A percentile compares a stretch with the other conserved stretches of the same genome.
Conservation (phyloP, 495 filamentous ascomycete species). For the Neurospora tetrasperma region DNA sequence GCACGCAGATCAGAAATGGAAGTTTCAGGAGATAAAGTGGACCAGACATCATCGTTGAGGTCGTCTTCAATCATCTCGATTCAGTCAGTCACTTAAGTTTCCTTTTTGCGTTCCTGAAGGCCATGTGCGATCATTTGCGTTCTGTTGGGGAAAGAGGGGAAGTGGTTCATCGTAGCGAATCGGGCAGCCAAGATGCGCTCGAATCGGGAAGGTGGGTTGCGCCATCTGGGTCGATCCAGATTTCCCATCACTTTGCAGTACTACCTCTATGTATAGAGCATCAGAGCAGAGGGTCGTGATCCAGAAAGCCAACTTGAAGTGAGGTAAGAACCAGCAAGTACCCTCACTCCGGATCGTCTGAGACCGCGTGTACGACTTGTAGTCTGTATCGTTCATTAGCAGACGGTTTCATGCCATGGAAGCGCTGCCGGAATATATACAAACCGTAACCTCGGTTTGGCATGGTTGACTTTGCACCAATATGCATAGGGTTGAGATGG, state of each 20-base stretch:
- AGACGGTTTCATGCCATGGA: not conserved
- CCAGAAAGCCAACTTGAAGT: not conserved
- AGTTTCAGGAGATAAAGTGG: not conserved
- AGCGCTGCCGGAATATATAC: not conserved
- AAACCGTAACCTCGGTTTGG: not conserved
- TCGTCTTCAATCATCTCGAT: not conserved
- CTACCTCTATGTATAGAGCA: not conserved
- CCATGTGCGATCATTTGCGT: slow-evolving; percentile 1
- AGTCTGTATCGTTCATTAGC: not conserved
- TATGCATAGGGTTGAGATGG: slow-evolving; percentile 15
- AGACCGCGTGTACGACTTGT: not conserved
- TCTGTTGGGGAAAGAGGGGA: not conserved
- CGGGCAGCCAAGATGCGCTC: slow-evolving; percentile 2
- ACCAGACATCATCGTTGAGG: not conserved
- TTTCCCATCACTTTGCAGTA: not conserved
- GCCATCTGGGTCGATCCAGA: not conserved
- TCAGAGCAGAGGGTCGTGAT: not conserved
- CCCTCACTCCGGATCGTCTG: not conserved
- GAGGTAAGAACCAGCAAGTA: not conserved
- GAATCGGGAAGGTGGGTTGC: slow-evolving; percentile 10
- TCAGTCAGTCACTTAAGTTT: not conserved
- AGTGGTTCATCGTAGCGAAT: slow-evolving; percentile 6
- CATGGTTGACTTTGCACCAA: slow-evolving; percentile 2
- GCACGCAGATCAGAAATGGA: not conserved
- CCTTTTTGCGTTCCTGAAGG: not conserved